These are phyloP conservation scores for Leccinum sublutescens DNA, from an alignment of 768 basidiomycete genomes.

Conservation along the genomic window DNA sequence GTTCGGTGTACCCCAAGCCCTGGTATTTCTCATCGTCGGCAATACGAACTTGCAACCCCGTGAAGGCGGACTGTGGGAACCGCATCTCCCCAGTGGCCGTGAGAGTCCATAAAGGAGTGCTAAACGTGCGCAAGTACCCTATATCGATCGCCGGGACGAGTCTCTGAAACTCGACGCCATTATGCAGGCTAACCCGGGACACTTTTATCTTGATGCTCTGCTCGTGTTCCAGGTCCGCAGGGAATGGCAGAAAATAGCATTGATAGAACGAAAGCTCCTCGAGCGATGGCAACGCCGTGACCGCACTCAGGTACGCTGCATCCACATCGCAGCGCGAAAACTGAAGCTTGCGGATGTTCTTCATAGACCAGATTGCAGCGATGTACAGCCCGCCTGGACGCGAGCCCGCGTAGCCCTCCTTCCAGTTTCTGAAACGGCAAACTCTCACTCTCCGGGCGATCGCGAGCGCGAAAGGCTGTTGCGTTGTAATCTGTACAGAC, in stretches of 20 bases:
- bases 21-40: not conserved
- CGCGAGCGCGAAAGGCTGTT: not conserved
- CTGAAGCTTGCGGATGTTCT: conserved; percentile 13
- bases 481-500: not conserved
- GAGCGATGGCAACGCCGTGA: conserved; percentile 14
- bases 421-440: conserved; percentile 5
- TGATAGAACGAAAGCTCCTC: conserved; percentile 13
- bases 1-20: not conserved
- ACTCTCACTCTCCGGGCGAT: not conserved
- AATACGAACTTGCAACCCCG: not conserved
- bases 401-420: not conserved
- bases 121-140: not conserved
- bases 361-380: conserved; percentile 13
- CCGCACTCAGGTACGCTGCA: conserved; percentile 11
- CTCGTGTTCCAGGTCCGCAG: not conserved
- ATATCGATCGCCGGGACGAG: not conserved
- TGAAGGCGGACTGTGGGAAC: not conserved
- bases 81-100: not conserved
- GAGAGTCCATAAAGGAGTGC: not conserved
- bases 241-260: not conserved
- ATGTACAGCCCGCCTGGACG: not conserved
- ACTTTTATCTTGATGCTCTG: not conserved
- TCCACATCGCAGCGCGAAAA: conserved; percentile 13
- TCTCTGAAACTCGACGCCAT: not conserved
- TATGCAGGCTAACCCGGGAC: not conserved